Evolutionary conservation across 1,284 basidiomycete genomes (phyloP).

Genomic region (Ceratobasidium sp.): DNA sequence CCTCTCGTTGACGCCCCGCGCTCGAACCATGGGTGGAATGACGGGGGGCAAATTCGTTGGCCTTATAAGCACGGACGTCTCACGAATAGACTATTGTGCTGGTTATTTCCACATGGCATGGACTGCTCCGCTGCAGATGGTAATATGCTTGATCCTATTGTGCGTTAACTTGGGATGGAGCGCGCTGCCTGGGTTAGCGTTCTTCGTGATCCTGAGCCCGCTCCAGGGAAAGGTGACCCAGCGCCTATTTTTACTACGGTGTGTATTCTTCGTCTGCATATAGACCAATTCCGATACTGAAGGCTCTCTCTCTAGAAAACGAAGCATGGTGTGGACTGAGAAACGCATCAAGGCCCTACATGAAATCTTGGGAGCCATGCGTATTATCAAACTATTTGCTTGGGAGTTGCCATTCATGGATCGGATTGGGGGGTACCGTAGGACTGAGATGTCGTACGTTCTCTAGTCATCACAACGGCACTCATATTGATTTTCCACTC

Average conservation of each 20-base stretch:
- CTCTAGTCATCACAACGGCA: neutral
- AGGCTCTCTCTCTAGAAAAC: constrained; percentile 62
- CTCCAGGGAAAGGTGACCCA: constrained; percentile 77
- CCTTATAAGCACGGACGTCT: constrained; percentile 91
- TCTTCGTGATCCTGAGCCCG: constrained; percentile 73
- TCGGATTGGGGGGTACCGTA: constrained; percentile 72
- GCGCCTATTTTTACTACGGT: constrained; percentile 60
- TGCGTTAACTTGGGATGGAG: constrained; percentile 76
- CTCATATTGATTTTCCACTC: neutral
- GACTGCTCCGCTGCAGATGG: constrained; percentile 74
- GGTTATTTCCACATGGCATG: constrained; percentile 83
- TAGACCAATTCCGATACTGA: neutral
- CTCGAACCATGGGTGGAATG: constrained; percentile 68
- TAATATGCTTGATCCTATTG: constrained; percentile 71
- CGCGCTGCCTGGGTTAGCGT: constrained; percentile 80
- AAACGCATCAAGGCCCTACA: constrained; percentile 80
- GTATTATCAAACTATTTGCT: constrained; percentile 43
- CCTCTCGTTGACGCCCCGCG: constrained; percentile 76
- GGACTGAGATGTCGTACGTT: constrained; percentile 63
- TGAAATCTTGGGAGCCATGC: constrained; percentile 70
- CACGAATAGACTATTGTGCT: constrained; percentile 82
- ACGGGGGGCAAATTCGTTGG: constrained; percentile 87
- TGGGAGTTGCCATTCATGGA: constrained; percentile 51
- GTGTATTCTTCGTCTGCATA: neutral
- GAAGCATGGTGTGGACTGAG: constrained; percentile 83